Base-by-base conservation (phyloP, 768 basidiomycete genomes). In the Mycena floridula region DNA sequence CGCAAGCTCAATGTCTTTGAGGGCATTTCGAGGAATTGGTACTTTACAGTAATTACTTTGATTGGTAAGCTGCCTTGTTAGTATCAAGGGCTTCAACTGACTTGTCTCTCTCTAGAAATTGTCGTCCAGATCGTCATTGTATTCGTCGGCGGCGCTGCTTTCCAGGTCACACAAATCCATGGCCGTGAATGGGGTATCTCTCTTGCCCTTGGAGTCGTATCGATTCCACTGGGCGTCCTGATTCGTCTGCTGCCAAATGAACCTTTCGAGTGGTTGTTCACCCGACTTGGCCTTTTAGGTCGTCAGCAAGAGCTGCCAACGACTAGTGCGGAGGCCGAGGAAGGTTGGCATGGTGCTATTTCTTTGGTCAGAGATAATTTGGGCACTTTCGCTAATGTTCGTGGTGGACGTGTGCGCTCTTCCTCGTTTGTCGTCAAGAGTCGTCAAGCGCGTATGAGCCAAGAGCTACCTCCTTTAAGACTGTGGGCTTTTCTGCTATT, bases 111-210 rank as follows among this genome's bases (percentile, higher is more conserved):
- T 41, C 25, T 60, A 94, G 93, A 98, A 77, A 74, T 95, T 54
- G 87, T 69, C 12, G 76, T 85, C 15, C 96, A 99, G 61, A 61
- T 93, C 37, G 49, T 92, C 49, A 94, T 98, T 45, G 87, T 97
- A 42, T 90, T 92, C 56, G 74, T 98, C 35, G 95, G 93, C 30
- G 86, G 89, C 26, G 76, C 87, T 3, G 94, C 93, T 0, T 98
- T 99, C 73, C 82, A 88, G 56, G 95, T 97, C 7, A 83, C 79
- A 1, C 72, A 59, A 7, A 81, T 98, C 41, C 68, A 69, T 28
- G 91, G 87, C 7, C 79, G 79, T 30, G 91, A 95, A 61, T 99
- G 96, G 96, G 93, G 81, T 43, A 89, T 98, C 52, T 88, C 89
- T 1, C 68, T 99, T 28, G 84, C 90, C 40, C 75, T 97, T 25